phyloP scores from a whole-genome alignment of 2,329 filamentous ascomycete genomes.

The Fusarium irregulare region DNA sequence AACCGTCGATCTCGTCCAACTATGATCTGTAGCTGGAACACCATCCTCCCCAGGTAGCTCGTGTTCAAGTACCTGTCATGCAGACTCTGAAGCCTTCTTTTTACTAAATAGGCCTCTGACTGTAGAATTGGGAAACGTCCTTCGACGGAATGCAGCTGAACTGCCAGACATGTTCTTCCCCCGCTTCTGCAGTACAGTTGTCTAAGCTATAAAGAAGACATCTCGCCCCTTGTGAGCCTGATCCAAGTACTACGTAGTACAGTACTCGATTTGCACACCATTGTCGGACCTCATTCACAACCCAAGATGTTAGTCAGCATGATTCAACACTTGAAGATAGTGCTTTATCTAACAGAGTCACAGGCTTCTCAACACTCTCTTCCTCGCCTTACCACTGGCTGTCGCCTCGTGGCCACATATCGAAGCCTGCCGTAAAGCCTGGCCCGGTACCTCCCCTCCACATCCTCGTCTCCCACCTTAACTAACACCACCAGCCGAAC shows the following conservation, averaged over 20 bases:
- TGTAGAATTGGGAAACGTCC: too few relatives aligned
- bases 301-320: neutral
- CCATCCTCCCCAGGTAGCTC: neutral
- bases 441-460: neutral
- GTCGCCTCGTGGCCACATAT: neutral
- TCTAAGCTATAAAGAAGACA: neutral
- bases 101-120: neutral
- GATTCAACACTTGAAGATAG: neutral
- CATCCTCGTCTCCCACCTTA: too few relatives aligned
- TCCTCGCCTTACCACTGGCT: neutral
- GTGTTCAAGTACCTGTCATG: neutral
- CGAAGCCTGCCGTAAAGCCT: neutral
- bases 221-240: too few relatives aligned
- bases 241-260: neutral
- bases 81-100: neutral
- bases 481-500: neutral
- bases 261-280: rapidly evolving
- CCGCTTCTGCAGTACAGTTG: neutral
- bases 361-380: neutral
- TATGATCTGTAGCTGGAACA: neutral
- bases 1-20: neutral
- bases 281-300: rapidly evolving
- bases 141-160: neutral
- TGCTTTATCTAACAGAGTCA: rapidly evolving
- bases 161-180: rapidly evolving